Percentiles rank a stretch among this genome's conserved stretches.
Evolutionary conservation across 208 protist species (phyloP).

Genomic region (Tetramitus jugosus): DNA sequence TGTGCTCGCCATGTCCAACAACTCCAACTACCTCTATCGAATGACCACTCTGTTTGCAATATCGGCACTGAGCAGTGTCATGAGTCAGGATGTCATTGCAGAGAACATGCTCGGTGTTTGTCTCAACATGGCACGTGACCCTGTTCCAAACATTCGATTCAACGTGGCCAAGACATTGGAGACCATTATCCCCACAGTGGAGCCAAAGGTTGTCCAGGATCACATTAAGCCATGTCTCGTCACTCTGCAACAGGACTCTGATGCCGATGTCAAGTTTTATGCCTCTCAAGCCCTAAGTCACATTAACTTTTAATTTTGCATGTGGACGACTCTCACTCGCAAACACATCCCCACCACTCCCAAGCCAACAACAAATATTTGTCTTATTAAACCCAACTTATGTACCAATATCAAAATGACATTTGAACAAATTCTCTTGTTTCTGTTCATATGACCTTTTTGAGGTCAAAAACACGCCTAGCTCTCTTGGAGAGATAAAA

Average conservation of each 20-base stretch:
- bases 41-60: conserved; percentile 70
- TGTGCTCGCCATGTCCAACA: conserved; percentile 44
- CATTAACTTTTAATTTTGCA: no score
- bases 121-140: conserved; percentile 48
- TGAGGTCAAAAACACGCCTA: no score
- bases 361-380: no score
- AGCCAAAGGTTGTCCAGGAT: conserved; percentile 25
- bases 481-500: no score
- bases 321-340: no score
- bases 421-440: no score
- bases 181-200: not conserved
- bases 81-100: conserved; percentile 40
- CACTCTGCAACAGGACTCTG: conserved; percentile 45
- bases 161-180: conserved; percentile 64
- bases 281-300: conserved; percentile 46
- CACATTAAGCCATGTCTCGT: conserved; percentile 47
- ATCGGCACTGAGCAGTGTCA: conserved; percentile 27
- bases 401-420: no score
- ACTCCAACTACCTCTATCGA: conserved; percentile 70
- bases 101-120: conserved; percentile 49
- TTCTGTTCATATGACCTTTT: no score
- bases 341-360: no score
- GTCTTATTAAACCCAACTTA: no score
- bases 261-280: conserved; percentile 67
- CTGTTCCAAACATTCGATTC: conserved; percentile 72